These are phyloP conservation scores for Vaccinium macrocarpon DNA, from an alignment of 148 eudicot species.

Conservation along the genomic window DNA sequence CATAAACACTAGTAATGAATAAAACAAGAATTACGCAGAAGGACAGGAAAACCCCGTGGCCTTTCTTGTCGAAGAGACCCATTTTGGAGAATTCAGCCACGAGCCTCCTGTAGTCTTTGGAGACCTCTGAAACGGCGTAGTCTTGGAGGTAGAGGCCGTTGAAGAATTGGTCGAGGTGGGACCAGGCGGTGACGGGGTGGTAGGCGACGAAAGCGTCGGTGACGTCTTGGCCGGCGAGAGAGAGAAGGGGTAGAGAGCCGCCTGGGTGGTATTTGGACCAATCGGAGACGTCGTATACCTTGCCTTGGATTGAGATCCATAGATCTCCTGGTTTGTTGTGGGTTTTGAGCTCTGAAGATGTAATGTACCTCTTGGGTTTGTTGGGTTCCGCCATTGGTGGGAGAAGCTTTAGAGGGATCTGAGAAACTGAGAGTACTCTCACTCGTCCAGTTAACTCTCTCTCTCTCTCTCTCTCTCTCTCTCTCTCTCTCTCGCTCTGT, in stretches of 20 bases:
- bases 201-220: slow-evolving; percentile 54
- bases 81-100: slow-evolving; percentile 41
- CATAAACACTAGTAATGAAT: slow-evolving; percentile 37
- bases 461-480: no score
- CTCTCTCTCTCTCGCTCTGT: no score
- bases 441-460: no score
- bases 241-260: slow-evolving; percentile 44
- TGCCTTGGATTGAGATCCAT: slow-evolving; percentile 65
- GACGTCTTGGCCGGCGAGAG: slow-evolving; percentile 58
- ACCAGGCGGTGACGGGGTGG: slow-evolving; percentile 49
- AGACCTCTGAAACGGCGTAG: slow-evolving; percentile 41
- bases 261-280: slow-evolving; percentile 58
- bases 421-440: neutral
- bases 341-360: slow-evolving; percentile 37
- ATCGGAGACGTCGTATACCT: slow-evolving; percentile 51
- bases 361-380: slow-evolving; percentile 39
- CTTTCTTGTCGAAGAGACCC: slow-evolving; percentile 56
- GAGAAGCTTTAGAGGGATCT: neutral
- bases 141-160: slow-evolving; percentile 44
- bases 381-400: slow-evolving; percentile 32
- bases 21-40: slow-evolving; percentile 29
- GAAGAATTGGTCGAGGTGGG: slow-evolving; percentile 39
- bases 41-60: slow-evolving; percentile 29
- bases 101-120: slow-evolving; percentile 52
- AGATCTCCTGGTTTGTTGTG: slow-evolving; percentile 57